Evolutionary conservation across 306 rosid species (phyloP), one percentile per base, ranked within the genome.

Genomic region (Argentina anserina): DNA sequence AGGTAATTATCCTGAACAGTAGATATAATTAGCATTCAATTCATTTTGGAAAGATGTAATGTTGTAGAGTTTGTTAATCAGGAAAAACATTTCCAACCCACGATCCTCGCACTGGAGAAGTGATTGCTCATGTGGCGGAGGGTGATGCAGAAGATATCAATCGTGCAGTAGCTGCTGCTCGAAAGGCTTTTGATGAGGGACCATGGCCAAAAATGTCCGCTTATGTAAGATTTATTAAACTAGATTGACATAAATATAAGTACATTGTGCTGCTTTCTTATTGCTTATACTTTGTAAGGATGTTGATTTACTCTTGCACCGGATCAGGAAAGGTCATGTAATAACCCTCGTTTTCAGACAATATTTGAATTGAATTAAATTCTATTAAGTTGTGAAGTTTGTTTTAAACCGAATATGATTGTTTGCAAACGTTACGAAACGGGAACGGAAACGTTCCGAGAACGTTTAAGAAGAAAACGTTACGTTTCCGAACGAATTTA

Each of bases 141-240:
- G 94, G 89, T 1, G 96, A 91, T 56, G 84, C 79, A 9, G 96
- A 93, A 76, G 97, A 93, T 75, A 80, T 93, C 46, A 75, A 91
- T 66, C 96, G 84, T 10, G 98, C 98, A 1, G 97, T 93, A 23
- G 67, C 87, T 25, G 97, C 97, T 45, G 98, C 98, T n/a, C 92
- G 98, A 20, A 88, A 85, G 87, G 98, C 98, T 50, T 93, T 93
- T 12, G 97, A 93, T 71, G 96, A 93, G 75, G 98, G 98, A 29
- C 97, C 97, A 28, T 93, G 98, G 98, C 98, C 98, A 3, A 93
- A 76, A 81, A 89, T 93, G 98, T 29, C 84, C 10, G 86, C 97
- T 68, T 91, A 93, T 87, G 98, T 93, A 83, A 49, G 80, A 67
- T n/a, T n/a, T n/a, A n/a, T n/a, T n/a, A n/a, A n/a, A n/a, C n/a